phyloP scores from a whole-genome alignment of 1,139 yeast species.

The Scheffersomyces lignicola region DNA sequence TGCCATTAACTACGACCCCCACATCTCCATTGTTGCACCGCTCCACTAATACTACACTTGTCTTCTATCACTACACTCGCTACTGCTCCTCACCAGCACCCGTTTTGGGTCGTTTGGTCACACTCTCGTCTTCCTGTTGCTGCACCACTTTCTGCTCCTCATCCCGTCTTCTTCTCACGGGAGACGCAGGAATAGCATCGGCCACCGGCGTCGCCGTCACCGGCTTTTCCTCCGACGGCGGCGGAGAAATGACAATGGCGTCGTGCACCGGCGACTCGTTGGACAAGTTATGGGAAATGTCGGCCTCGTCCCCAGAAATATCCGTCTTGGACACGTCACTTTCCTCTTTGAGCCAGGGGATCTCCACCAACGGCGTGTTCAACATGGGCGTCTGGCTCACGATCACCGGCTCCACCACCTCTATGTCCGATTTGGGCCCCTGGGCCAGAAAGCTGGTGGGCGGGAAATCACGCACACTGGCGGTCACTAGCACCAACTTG shows the following conservation, averaged over 20 bases:
- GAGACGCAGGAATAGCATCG: no score
- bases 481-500: constrained; percentile 29
- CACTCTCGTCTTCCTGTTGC: not conserved
- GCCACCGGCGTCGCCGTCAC: not conserved
- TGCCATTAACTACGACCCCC: no score
- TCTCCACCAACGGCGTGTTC: constrained; percentile 31
- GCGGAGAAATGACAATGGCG: constrained; percentile 5
- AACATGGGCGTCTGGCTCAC: constrained; percentile 10
- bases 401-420: constrained; percentile 2
- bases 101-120: not conserved
- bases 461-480: constrained; percentile 28
- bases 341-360: constrained; percentile 46
- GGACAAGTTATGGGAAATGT: not conserved
- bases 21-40: no score
- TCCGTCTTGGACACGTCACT: constrained; percentile 1
- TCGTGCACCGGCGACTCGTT: constrained; percentile 1
- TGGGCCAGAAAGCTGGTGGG: constrained; percentile 8
- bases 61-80: no score
- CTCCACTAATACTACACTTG: no score
- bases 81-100: no score
- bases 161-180: constrained; percentile 2
- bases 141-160: not conserved
- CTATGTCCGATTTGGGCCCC: constrained; percentile 1
- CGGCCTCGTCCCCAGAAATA: not conserved
- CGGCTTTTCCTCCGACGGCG: not conserved